These are phyloP conservation scores for Trichosanthes cucumerina DNA, from an alignment of 306 rosid genomes.

Conservation along the genomic window DNA sequence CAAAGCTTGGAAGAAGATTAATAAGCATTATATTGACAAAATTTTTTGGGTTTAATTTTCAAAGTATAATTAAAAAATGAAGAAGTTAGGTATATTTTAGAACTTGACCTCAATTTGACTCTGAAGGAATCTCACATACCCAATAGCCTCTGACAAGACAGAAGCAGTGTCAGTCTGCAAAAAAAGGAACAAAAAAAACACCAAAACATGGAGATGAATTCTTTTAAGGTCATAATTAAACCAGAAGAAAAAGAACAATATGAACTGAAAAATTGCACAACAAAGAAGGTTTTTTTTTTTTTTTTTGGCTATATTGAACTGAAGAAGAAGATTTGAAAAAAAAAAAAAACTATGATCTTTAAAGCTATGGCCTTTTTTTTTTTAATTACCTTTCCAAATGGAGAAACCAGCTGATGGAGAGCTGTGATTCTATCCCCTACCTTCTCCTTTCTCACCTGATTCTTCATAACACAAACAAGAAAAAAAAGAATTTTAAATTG, in stretches of 20 bases:
- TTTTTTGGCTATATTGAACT: background rate
- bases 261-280: background rate
- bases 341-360: background rate
- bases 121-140: constrained; percentile 77
- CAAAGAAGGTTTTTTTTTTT: background rate
- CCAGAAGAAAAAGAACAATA: background rate
- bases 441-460: constrained; percentile 86
- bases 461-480: constrained; percentile 11
- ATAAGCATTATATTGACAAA: background rate
- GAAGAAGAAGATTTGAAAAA: background rate
- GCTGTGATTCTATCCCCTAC: constrained; percentile 82
- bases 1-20: background rate
- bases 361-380: background rate
- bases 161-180: constrained; percentile 99
- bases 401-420: constrained; percentile 83
- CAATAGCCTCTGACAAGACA: constrained; percentile 79
- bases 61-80: constrained; percentile 15
- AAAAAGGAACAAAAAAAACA: constrained; percentile 1
- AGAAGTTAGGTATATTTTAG: constrained; percentile 5
- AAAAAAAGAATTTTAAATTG: background rate
- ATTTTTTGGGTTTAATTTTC: background rate
- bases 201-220: background rate
- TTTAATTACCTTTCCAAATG: constrained; percentile 66
- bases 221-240: constrained; percentile 6
- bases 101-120: constrained; percentile 81